A percentile compares a stretch with the other conserved stretches of the same genome.
Evolutionary conservation across 2,329 filamentous ascomycete species (phyloP).

Genomic region (Bipolaris oryzae): DNA sequence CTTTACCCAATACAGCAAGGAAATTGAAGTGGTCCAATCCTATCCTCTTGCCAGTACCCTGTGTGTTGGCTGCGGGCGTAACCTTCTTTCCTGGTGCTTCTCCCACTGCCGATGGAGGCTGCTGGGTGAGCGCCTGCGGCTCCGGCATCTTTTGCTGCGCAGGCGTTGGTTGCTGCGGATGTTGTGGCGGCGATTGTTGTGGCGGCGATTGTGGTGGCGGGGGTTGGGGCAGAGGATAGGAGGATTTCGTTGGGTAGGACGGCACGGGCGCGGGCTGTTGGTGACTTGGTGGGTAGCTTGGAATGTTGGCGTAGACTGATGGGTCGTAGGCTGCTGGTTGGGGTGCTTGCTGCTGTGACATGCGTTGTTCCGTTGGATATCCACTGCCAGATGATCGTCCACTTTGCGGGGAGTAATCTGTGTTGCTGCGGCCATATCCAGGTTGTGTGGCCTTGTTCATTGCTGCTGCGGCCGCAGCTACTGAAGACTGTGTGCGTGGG

Average conservation of each 20-base stretch:
- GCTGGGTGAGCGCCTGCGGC: constrained; percentile 38
- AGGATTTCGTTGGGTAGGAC: constrained; percentile 45
- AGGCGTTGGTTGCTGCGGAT: constrained; percentile 52
- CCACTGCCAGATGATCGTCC: constrained; percentile 41
- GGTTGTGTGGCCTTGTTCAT: constrained; percentile 50
- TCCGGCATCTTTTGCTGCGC: constrained; percentile 45
- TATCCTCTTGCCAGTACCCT: constrained; percentile 80
- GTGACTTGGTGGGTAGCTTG: constrained; percentile 42
- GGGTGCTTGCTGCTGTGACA: constrained; percentile 52
- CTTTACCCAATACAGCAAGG: constrained; percentile 95
- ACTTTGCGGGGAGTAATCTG: constrained; percentile 49
- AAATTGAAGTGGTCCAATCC: constrained; percentile 99
- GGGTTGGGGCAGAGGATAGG: constrained; percentile 46
- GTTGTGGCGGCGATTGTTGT: constrained; percentile 59
- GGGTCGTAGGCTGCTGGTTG: constrained; percentile 74
- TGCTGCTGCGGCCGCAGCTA: constrained; percentile 56
- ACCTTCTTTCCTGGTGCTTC: constrained; percentile 58
- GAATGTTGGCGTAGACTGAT: constrained; percentile 68
- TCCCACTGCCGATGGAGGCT: constrained; percentile 40
- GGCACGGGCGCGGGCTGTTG: constrained; percentile 40
- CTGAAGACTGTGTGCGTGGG: constrained; percentile 57
- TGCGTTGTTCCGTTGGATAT: constrained; percentile 50
- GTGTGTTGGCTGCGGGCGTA: constrained; percentile 69
- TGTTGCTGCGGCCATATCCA: constrained; percentile 53
- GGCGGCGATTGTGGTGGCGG: constrained; percentile 58